Percentiles rank a stretch among this genome's conserved stretches.
phyloP scores from a whole-genome alignment of 371 early-diverging fungal species.

The Lichtheimia hyalospora region DNA sequence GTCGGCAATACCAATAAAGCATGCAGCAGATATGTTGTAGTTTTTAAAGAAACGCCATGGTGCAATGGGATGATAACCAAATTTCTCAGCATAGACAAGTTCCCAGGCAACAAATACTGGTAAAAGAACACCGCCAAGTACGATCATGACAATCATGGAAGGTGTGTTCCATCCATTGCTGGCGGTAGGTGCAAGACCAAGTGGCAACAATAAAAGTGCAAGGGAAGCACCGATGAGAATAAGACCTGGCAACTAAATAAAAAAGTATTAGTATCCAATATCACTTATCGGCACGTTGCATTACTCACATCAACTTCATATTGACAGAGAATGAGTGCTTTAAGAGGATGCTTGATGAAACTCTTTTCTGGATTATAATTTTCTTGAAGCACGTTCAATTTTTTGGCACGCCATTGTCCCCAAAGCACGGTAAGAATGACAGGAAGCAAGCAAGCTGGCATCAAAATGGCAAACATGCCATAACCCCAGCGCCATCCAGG shows the following conservation, averaged over 20 bases:
- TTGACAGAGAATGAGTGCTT: background rate
- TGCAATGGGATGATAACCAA: conserved; percentile 13
- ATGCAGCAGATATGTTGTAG: conserved; percentile 14
- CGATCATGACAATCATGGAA: conserved; percentile 19
- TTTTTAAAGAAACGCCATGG: conserved; percentile 20
- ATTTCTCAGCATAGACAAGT: conserved; percentile 6
- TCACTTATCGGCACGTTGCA: background rate
- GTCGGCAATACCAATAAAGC: conserved; percentile 17
- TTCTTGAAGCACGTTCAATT: conserved; percentile 4
- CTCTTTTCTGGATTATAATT: conserved; percentile 8
- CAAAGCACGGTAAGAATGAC: conserved; percentile 13
- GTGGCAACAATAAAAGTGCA: conserved; percentile 19
- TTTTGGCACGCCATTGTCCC: conserved; percentile 19
- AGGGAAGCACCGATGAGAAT: conserved; percentile 17
- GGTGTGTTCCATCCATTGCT: conserved; percentile 18
- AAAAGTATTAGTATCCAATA: background rate
- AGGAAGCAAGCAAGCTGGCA: conserved; percentile 18
- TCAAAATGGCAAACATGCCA: conserved; percentile 22
- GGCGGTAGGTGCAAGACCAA: conserved; percentile 15
- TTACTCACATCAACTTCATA: conserved; percentile 17
- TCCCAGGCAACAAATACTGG: conserved; percentile 16
- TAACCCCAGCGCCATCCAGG: conserved; percentile 20
- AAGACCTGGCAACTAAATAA: conserved; percentile 12
- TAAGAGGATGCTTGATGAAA: conserved; percentile 15
- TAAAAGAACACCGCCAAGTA: conserved; percentile 14